Evolutionary conservation across 139 green algal genomes (phyloP), one percentile per base, ranked within the genome.

Genomic region (Volvox reticuliferus): DNA sequence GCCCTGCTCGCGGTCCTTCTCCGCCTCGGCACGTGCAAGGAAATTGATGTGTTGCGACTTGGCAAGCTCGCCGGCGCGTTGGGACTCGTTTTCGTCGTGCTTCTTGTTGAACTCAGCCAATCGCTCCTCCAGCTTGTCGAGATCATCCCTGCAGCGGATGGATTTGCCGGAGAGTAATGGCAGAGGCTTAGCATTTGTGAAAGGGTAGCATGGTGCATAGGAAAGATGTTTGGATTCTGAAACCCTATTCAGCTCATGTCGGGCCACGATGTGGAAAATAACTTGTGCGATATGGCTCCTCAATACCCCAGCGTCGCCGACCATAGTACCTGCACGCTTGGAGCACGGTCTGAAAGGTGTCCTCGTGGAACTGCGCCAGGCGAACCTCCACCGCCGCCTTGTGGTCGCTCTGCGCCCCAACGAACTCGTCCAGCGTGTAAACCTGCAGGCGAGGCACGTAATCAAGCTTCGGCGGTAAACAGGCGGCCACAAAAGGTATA

Each of bases 361-460:
- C 68, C 0, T 84, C 37, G 32, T 92, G 85, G 88, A 97, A 97
- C 14, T 93, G 86, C 21, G 33, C 80, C 86, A 98, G 90, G 19
- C 76, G n/a, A 5, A 62, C 35, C 80, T 91, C 87, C 28, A 88
- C 73, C 2, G 37, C 37, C n/a, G 69, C 26, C 62, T 89, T 88
- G 37, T 95, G 93, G 69, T 93, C 79, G 30, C 82, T 83, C 68
- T 97, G 95, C 21, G 44, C 50, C 37, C 84, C 88, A 62, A 95
- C 75, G 89, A 97, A 97, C 35, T 95, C 89, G n/a, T 93, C 90
- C 67, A 98, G 83, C 0, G 90, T 93, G 93, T 94, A 96, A 28
- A 93, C 88, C 90, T 93, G 92, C 19, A 28, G 2, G 80, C 44
- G 44, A 55, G 5, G 44, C 44, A 55, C 9, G 44, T 55, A 9